phyloP scores from a whole-genome alignment of 148 eudicot genomes.

The Rhododendron kiyosumense region DNA sequence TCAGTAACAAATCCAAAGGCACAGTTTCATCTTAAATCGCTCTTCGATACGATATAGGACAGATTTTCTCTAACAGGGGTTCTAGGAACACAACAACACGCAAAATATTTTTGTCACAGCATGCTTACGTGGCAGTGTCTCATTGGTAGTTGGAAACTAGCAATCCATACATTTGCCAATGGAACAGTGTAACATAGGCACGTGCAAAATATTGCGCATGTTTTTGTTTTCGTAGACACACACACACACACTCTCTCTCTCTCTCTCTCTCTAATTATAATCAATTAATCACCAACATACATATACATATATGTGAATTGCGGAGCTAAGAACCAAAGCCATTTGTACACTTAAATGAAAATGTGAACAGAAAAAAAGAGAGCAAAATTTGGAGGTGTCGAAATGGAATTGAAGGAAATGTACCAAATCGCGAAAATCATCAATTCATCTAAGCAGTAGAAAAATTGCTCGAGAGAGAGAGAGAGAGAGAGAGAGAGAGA shows the following conservation, averaged over 20 bases:
- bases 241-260: not conserved
- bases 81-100: not conserved
- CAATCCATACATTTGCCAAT: not conserved
- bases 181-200: not conserved
- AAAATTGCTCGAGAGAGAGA: not conserved
- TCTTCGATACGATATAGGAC: not conserved
- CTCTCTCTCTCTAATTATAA: not conserved
- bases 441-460: not conserved
- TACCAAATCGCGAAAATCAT: not conserved
- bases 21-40: not conserved
- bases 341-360: not conserved
- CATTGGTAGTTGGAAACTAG: not conserved
- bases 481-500: not conserved
- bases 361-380: not conserved
- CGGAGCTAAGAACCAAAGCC: not conserved
- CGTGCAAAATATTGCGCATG: not conserved
- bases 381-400: not conserved
- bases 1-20: not conserved
- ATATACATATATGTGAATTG: not conserved
- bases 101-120: not conserved
- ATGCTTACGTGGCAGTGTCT: not conserved
- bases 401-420: not conserved
- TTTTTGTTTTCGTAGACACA: not conserved
- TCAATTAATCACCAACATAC: not conserved
- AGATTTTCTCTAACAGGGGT: not conserved